A percentile compares a stretch with the other conserved stretches of the same genome.
These are phyloP conservation scores for Zoysia matrella DNA, from an alignment of 202 grass and related monocot species.

Conservation along the genomic window DNA sequence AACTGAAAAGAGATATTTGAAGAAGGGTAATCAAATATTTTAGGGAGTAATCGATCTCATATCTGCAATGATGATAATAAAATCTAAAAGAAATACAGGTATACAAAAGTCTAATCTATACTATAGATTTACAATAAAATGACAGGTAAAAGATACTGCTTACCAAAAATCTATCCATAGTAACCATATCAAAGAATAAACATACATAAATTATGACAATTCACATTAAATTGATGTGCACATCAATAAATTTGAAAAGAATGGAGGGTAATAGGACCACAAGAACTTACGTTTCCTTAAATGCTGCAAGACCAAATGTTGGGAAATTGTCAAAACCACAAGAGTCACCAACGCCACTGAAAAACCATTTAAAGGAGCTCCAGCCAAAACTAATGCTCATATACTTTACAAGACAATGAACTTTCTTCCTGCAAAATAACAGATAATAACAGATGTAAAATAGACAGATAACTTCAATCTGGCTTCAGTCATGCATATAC, in stretches of 20 bases:
- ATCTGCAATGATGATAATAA: neutral
- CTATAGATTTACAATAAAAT: neutral
- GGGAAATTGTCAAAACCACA: conserved; percentile 96
- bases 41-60: neutral
- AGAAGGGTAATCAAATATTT: neutral
- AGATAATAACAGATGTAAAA: conserved; percentile 16
- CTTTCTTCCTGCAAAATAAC: conserved; percentile 75
- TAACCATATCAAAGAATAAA: neutral
- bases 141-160: neutral
- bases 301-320: conserved; percentile 77
- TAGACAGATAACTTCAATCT: neutral
- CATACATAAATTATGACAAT: neutral
- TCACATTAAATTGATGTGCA: neutral
- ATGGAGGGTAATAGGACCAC: neutral
- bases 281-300: conserved; percentile 69
- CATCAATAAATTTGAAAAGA: neutral
- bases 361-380: conserved; percentile 99
- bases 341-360: conserved; percentile 86
- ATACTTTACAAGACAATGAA: conserved; percentile 83
- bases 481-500: neutral
- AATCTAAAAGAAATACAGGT: neutral
- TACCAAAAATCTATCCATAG: neutral
- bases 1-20: neutral
- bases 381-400: conserved; percentile 84
- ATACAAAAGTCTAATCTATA: neutral